Conservation (phyloP, 1,284 basidiomycete genomes). For the Hymenochaete sp. region DNA sequence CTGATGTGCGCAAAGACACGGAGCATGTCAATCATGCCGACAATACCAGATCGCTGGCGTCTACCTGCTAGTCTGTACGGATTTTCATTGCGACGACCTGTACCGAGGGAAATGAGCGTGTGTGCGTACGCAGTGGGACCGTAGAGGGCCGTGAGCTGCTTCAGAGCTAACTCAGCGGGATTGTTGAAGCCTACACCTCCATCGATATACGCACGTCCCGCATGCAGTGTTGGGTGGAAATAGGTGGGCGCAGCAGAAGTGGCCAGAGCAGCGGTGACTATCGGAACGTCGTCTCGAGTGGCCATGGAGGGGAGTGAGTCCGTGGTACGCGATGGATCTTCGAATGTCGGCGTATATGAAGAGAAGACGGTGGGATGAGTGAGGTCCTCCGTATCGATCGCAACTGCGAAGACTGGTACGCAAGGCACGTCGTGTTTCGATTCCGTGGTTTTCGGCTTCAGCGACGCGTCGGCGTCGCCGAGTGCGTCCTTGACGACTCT, state of each 20-base stretch:
- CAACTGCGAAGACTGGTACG: constrained; percentile 12
- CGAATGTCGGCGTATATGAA: constrained; percentile 9
- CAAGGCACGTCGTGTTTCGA: neutral
- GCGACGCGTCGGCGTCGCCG: constrained; percentile 7
- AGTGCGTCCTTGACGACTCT: constrained; percentile 11
- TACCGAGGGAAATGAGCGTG: constrained; percentile 13
- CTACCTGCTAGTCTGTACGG: constrained; percentile 5
- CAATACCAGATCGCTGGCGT: constrained; percentile 4
- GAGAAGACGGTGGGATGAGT: constrained; percentile 14
- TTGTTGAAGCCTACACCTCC: constrained; percentile 16
- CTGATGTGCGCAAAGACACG: constrained; percentile 14
- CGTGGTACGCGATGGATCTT: neutral
- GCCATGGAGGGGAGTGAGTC: constrained; percentile 4
- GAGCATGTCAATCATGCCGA: constrained; percentile 13
- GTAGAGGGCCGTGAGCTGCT: constrained; percentile 13
- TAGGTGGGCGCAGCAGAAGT: constrained; percentile 16
- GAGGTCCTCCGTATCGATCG: constrained; percentile 10
- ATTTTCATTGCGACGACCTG: constrained; percentile 10
- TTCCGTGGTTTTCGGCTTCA: constrained; percentile 3
- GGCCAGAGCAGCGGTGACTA: constrained; percentile 14
- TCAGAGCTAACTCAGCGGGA: constrained; percentile 11
- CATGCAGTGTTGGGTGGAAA: constrained; percentile 9
- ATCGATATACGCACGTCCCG: constrained; percentile 12
- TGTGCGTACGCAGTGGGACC: constrained; percentile 9
- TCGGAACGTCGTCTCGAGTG: neutral